Evolutionary conservation across 495 filamentous ascomycete genomes (phyloP).

Genomic region (Podospora comata): DNA sequence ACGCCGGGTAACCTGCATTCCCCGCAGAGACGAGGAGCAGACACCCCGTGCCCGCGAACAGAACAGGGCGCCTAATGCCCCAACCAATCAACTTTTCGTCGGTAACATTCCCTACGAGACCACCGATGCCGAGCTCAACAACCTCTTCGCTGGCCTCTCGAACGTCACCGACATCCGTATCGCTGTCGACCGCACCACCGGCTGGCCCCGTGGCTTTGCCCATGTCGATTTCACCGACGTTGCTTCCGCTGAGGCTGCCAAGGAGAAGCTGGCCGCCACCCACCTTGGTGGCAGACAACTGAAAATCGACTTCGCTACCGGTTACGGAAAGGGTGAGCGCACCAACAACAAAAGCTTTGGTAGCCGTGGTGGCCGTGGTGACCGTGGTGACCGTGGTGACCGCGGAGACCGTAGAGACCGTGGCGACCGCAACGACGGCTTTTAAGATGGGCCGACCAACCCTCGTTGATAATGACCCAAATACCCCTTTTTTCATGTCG

Average conservation of each 20-base stretch:
- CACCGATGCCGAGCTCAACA: slow-evolving; percentile 81
- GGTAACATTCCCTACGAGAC: slow-evolving; percentile 90
- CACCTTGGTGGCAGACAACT: slow-evolving; percentile 64
- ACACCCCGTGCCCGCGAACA: background rate
- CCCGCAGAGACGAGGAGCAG: slow-evolving; percentile 30
- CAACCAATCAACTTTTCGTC: slow-evolving; percentile 72
- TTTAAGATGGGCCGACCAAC: background rate
- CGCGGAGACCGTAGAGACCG: background rate
- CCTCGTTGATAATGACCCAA: background rate
- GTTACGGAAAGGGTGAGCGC: slow-evolving; percentile 9
- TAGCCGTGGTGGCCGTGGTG: background rate
- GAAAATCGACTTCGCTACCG: slow-evolving; percentile 58
- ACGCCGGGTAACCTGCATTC: slow-evolving; percentile 63
- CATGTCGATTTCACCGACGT: slow-evolving; percentile 81
- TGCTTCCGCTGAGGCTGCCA: slow-evolving; percentile 56
- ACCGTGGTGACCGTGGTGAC: background rate
- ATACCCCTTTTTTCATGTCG: background rate
- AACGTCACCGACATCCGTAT: slow-evolving; percentile 81
- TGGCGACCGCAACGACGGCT: background rate
- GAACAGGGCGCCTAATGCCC: slow-evolving; percentile 28
- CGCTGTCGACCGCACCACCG: slow-evolving; percentile 83
- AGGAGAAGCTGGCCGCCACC: slow-evolving; percentile 53
- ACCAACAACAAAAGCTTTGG: background rate
- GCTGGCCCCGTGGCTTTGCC: slow-evolving; percentile 82
- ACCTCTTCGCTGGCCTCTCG: slow-evolving; percentile 67